Evolutionary conservation across 208 protist genomes (phyloP), one percentile per base, ranked within the genome.

Genomic region (Wallacemonas sp.): DNA sequence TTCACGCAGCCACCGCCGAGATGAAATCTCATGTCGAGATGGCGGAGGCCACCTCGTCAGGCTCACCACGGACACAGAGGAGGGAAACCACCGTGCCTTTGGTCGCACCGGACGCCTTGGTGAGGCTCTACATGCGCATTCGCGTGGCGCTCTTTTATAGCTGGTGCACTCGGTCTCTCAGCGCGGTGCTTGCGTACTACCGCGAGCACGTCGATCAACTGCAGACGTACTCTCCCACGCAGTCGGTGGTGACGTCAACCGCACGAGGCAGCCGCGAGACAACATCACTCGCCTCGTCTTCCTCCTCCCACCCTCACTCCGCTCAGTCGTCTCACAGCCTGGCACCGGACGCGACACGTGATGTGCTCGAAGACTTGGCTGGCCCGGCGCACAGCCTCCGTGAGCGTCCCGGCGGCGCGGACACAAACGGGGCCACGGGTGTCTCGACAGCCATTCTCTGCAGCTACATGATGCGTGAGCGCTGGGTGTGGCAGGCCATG

Each of bases 121-220:
- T 19, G 9, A 8, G 9, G 41, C 45, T 66, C 9, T 66, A 66
- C 46, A 24, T 1, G 8, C 30, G 36, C 41, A 38, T 66, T 6
- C 61, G 61, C 22, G 3, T 9, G 3, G 61, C n/a, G 3, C 36
- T 66, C 10, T 36, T 66, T 10, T 57, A 41, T 19, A 57, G 24
- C 19, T 66, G 61, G 61, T 66, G 44, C 61, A 41, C 26, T 8
- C 61, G 61, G 33, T 57, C 61, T 15, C 61, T 66, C 27, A 8
- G 21, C 34, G 61, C 61, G 13, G 61, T 66, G 10, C 42, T 80
- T n/a, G 9, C 13, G 9, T 80, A 69, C 39, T 33, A 76, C 13
- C 15, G 24, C n/a, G 34, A 21, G 32, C 55, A 75, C 26, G 64
- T 68, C 0, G 44, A 62, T 21, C 50, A 57, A 57, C 50, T 57